phyloP scores from a whole-genome alignment of 441 rosid species.

The Geranium incanum region DNA sequence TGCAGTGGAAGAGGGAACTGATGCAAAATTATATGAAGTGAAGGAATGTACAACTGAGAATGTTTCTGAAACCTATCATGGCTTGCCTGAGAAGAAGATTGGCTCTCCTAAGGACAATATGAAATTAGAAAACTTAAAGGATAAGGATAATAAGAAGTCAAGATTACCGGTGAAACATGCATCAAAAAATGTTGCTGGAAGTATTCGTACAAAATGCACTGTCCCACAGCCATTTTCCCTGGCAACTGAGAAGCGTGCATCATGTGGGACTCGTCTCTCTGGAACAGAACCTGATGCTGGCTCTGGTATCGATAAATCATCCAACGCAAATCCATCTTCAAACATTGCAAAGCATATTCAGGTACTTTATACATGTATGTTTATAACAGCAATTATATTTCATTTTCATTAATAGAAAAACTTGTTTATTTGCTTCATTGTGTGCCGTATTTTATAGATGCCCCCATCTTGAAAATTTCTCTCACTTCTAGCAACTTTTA shows the following conservation, averaged over 20 bases:
- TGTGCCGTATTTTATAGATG: background rate
- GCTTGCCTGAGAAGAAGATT: background rate
- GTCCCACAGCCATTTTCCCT: slow-evolving; percentile 89
- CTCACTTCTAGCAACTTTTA: background rate
- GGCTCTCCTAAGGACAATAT: slow-evolving; percentile 23
- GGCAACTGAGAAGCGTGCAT: slow-evolving; percentile 89
- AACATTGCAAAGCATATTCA: slow-evolving; percentile 37
- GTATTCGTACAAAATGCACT: slow-evolving; percentile 54
- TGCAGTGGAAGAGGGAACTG: slow-evolving; percentile 45
- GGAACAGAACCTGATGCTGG: slow-evolving; percentile 31
- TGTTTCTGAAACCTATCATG: slow-evolving; percentile 21
- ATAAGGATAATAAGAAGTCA: slow-evolving; percentile 28
- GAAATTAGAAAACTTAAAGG: slow-evolving; percentile 20
- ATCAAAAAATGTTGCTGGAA: slow-evolving; percentile 37
- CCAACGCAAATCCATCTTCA: slow-evolving; percentile 30
- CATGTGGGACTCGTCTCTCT: slow-evolving; percentile 49
- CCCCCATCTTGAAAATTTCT: background rate
- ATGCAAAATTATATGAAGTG: slow-evolving; percentile 65
- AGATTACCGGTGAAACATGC: slow-evolving; percentile 31
- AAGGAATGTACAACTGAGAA: slow-evolving; percentile 70
- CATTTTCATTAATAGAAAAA: background rate
- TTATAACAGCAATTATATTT: background rate
- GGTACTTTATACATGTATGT: slow-evolving; percentile 26
- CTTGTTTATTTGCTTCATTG: background rate
- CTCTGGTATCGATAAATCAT: slow-evolving; percentile 29